phyloP scores from a whole-genome alignment of 192 early-diverging fungal genomes.

The Rhizophagus clarus region DNA sequence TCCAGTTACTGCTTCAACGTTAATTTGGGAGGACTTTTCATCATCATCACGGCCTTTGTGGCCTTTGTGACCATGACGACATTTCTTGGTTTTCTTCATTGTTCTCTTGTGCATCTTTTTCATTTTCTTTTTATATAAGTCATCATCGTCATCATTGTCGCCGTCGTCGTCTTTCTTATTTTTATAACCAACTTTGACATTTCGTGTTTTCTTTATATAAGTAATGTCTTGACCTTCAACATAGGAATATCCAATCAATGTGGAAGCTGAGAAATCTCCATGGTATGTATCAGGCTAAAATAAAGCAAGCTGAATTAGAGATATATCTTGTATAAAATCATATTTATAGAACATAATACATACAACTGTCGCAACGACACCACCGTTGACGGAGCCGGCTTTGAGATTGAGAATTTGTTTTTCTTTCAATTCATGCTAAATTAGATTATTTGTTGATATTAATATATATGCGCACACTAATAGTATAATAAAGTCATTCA shows the following conservation, averaged over 20 bases:
- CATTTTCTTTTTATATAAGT: background rate
- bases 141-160: background rate
- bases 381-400: constrained; percentile 22
- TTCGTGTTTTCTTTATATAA: constrained; percentile 15
- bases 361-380: constrained; percentile 13
- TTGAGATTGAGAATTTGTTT: constrained; percentile 12
- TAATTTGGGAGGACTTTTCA: background rate
- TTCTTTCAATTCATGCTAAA: constrained; percentile 14
- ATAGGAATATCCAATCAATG: constrained; percentile 14
- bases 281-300: constrained; percentile 22
- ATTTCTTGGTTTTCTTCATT: background rate
- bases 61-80: no score
- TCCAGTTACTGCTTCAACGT: constrained; percentile 19
- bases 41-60: background rate
- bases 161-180: background rate
- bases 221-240: constrained; percentile 14
- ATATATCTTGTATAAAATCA: background rate
- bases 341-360: background rate
- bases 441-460: no score
- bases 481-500: background rate
- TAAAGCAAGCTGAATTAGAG: background rate
- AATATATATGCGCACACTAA: background rate
- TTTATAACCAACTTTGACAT: constrained; percentile 20
- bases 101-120: background rate
- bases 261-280: constrained; percentile 10